Evolutionary conservation across 2,329 filamentous ascomycete species (phyloP).

Genomic region (Teratosphaeriaceae sp.): DNA sequence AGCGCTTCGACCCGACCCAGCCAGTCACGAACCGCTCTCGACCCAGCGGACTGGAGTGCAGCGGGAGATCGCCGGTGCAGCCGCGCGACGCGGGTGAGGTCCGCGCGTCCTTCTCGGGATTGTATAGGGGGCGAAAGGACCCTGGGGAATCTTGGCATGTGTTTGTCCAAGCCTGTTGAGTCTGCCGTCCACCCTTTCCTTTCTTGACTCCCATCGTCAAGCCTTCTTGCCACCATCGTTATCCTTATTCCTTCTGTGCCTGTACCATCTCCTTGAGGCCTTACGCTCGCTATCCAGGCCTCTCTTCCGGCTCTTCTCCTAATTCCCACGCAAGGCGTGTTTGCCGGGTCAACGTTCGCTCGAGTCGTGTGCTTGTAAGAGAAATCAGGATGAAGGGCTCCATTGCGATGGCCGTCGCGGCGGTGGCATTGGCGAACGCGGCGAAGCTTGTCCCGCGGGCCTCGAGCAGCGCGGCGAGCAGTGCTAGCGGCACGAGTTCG

Average conservation of each 20-base stretch:
- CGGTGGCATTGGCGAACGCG: constrained; percentile 40
- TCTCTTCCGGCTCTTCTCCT: constrained; percentile 6
- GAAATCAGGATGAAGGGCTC: constrained; percentile 51
- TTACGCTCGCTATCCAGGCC: constrained; percentile 16
- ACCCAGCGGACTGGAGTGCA: background rate
- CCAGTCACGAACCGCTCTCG: too few relatives aligned
- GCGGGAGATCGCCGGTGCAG: too few relatives aligned
- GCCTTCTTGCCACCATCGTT: constrained; percentile 5
- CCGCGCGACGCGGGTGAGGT: too few relatives aligned
- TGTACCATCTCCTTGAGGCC: constrained; percentile 2
- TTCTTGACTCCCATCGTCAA: constrained; percentile 2
- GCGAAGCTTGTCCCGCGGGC: constrained; percentile 33
- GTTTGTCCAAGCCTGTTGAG: too few relatives aligned
- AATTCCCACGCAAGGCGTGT: constrained; percentile 1
- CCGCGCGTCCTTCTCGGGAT: too few relatives aligned
- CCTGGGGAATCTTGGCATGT: too few relatives aligned
- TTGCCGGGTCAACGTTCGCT: too few relatives aligned
- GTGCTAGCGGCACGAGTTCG: constrained; percentile 29
- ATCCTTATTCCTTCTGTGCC: background rate
- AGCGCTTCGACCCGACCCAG: too few relatives aligned
- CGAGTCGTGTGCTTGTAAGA: too few relatives aligned
- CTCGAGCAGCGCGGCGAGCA: constrained; percentile 17
- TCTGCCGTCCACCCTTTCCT: background rate
- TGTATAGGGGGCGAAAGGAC: too few relatives aligned
- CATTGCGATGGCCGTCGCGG: constrained; percentile 39